phyloP scores from a whole-genome alignment of 345 rosid species.

The Jatropha curcas region DNA sequence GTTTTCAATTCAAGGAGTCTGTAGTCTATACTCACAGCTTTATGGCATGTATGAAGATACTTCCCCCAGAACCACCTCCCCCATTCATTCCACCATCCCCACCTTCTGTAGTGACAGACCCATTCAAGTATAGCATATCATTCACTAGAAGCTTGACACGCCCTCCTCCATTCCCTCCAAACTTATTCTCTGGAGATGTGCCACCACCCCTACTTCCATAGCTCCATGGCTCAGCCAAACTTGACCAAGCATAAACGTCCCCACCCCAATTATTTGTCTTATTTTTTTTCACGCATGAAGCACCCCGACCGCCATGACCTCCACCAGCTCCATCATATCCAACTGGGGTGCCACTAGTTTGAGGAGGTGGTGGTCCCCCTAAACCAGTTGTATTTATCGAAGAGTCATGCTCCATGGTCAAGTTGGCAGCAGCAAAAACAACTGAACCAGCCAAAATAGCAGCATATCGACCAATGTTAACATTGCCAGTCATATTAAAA shows the following conservation, averaged over 20 bases:
- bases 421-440: conserved; percentile 55
- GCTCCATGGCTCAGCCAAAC: conserved; percentile 84
- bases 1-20: conserved; percentile 2
- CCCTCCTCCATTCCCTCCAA: conserved; percentile 93
- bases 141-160: conserved; percentile 60
- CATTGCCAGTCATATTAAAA: conserved; percentile 73
- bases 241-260: conserved; percentile 91
- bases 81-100: conserved; percentile 74
- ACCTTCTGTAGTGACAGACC: conserved; percentile 76
- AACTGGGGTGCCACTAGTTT: conserved; percentile 89
- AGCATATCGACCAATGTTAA: conserved; percentile 70
- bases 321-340: conserved; percentile 94
- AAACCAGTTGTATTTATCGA: conserved; percentile 72
- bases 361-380: conserved; percentile 89
- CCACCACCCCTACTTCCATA: conserved; percentile 93
- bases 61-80: conserved; percentile 99
- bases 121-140: conserved; percentile 72
- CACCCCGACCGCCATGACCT: conserved; percentile 98
- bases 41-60: conserved; percentile 57
- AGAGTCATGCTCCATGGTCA: conserved; percentile 60
- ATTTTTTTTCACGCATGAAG: conserved; percentile 71
- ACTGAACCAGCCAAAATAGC: conserved; percentile 69
- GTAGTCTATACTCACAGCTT: conserved; percentile 67
- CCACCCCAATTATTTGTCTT: conserved; percentile 83
- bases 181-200: conserved; percentile 39